Base-by-base conservation (phyloP, 306 rosid genomes). In the Begonia peltatifolia region DNA sequence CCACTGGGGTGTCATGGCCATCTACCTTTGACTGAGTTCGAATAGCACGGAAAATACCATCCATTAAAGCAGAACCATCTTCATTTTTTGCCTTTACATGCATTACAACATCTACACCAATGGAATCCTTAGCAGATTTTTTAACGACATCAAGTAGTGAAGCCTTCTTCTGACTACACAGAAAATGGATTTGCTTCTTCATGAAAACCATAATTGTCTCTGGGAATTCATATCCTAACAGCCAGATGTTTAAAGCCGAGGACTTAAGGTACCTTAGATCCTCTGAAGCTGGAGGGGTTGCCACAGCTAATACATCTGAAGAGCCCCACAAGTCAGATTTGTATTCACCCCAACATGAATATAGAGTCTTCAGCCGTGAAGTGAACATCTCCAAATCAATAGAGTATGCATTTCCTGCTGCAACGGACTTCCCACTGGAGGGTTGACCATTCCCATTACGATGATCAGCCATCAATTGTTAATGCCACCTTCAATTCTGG, bases 221-320 rank as follows among this genome's bases (percentile, higher is more conserved):
- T 0, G 97, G 97, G 71, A 89, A 83, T 75, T 89, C 97, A 58
- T 82, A 89, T 13, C 95, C 95, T 11, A 89, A 71, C 58, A 89
- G 59, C 95, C 97, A 89, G 47, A 80, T 76, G 52, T 74, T 81
- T 53, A 89, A 74, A 2, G 97, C 87, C 0, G 97, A 80, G 46
- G 97, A 89, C 59, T 89, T 89, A 42, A 82, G 76, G 69, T 84
- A 89, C 13, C 97, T 88, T 66, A 89, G 74, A 60, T 89, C 97
- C 16, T 89, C 97, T 1, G 97, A 82, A 51, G 84, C 70, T 48
- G 93, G 95, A 47, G 95, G 94, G 15, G 87, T 79, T 49, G 85
- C 80, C 22, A 85, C 52, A 2, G 84, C 74, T 47, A 89, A 58
- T 50, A 80, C 87, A 59, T 82, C 90, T 58, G 87, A 70, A 53